These are phyloP conservation scores for Dictyostelium brefeldianum DNA, from an alignment of 78 protist genomes.

Conservation along the genomic window DNA sequence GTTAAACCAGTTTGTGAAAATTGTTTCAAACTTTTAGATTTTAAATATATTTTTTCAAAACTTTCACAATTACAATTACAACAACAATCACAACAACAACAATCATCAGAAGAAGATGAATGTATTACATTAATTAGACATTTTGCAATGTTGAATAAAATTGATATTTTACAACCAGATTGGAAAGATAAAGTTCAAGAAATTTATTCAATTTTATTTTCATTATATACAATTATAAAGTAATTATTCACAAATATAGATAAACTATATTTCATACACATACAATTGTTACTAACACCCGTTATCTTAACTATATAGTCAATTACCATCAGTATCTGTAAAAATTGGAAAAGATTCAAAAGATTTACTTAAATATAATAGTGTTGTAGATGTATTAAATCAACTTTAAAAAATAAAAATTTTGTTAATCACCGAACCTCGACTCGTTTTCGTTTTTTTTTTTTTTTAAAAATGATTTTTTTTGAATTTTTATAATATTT, in stretches of 20 bases:
- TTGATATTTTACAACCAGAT: conserved; percentile 6
- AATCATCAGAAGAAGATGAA: background rate
- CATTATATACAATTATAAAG: conserved; percentile 13
- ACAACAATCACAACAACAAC: background rate
- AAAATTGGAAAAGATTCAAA: conserved; percentile 1
- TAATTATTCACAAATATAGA: background rate
- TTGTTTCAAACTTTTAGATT: conserved; percentile 6
- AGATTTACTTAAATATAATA: background rate
- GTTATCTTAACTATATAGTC: background rate
- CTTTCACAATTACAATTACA: background rate
- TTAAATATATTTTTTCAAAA: conserved; percentile 5
- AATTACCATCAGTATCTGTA: background rate
- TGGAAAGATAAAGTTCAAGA: conserved; percentile 15
- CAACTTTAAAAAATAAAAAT: background rate
- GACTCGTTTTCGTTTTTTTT: background rate
- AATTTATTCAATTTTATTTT: conserved; percentile 4
- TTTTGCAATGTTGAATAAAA: conserved; percentile 12
- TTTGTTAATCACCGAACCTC: background rate
- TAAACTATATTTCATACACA: no score
- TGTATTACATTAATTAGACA: conserved; percentile 7
- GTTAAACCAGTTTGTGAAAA: conserved; percentile 16
- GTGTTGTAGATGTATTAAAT: background rate
- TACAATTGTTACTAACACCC: background rate
- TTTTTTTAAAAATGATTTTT: background rate
- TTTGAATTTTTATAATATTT: background rate